Evolutionary conservation across 306 rosid species (phyloP), one percentile per base, ranked within the genome.

Genomic region (Lathyrus tuberosus): DNA sequence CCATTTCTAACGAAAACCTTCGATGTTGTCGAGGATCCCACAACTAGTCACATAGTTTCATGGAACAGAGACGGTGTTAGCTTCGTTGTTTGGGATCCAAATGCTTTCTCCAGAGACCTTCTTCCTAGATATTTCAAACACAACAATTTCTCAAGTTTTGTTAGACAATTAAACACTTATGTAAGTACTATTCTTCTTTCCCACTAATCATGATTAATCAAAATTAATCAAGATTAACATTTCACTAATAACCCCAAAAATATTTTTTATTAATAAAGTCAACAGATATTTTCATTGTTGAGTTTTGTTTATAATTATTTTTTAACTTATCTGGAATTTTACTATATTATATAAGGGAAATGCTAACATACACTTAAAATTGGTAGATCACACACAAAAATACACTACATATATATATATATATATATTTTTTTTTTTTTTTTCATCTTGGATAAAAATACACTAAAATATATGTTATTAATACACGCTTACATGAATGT

Each of bases 61-160:
- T 94, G 99, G 99, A 88, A 76, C 80, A 80, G 77, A 65, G 86
- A 80, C 5, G 99, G 97, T 24, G 6, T 73, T 3, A 86, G 92
- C 83, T 91, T 94, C 73, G 90, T 90, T 13, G 95, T 94, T 57
- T 88, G 92, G 95, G 96, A 94, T 78, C 95, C 95, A 60, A 86
- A 84, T 64, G 71, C 84, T 33, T 91, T 94, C 68, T 90, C 93
- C 6, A 75, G 71, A 51, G 71, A 70, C 73, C 88, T 94, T 53
- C 92, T 94, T 5, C 97, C 97, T 0, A 73, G 77, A 66, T 85
- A 72, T 81, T 94, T 94, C 88, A 94, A 94, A 83, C 98, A 94
- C 78, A 88, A 83, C 71, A 94, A 94, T 62, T 94, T 90, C 86
- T 88, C 98, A 13, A 94, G 97, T 83, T 94, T 94, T 79, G 98